phyloP scores from a whole-genome alignment of 2,329 filamentous ascomycete genomes.

The Cercospora berteroae region DNA sequence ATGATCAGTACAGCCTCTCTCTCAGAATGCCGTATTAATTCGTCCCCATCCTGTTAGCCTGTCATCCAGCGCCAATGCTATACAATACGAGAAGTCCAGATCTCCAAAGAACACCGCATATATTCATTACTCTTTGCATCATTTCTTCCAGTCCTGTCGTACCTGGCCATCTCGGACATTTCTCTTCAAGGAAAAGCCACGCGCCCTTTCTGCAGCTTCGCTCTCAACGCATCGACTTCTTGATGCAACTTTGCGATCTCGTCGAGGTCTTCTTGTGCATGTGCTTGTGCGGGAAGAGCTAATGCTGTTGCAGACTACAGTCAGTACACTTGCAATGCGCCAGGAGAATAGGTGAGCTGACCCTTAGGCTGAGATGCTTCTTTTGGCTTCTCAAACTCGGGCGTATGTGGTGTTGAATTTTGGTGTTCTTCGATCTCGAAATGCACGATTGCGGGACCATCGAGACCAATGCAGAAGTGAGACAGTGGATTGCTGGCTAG shows the following conservation, averaged over 20 bases:
- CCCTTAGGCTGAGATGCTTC: background rate
- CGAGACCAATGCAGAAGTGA: conserved; percentile 16
- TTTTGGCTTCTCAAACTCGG: conserved; percentile 11
- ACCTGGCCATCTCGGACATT: background rate
- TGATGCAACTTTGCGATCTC: conserved; percentile 8
- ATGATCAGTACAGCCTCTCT: background rate
- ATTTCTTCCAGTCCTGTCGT: background rate
- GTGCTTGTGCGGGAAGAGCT: background rate
- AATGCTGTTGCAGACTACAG: background rate
- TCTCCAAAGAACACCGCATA: background rate
- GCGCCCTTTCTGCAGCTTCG: background rate
- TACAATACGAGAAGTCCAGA: background rate
- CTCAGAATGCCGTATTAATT: background rate
- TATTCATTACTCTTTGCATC: background rate
- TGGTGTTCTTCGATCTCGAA: background rate
- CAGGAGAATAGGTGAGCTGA: background rate
- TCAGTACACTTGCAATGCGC: background rate
- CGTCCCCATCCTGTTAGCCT: background rate
- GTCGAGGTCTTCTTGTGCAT: conserved; percentile 6
- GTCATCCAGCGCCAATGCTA: background rate
- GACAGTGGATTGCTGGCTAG: conserved; percentile 6
- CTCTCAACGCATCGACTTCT: conserved; percentile 2
- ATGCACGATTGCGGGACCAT: conserved; percentile 13
- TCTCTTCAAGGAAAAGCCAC: too few relatives aligned
- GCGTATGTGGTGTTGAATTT: conserved; percentile 9